Conservation (phyloP, 2,329 filamentous ascomycete genomes). For the Exutisphaerella laricina region DNA sequence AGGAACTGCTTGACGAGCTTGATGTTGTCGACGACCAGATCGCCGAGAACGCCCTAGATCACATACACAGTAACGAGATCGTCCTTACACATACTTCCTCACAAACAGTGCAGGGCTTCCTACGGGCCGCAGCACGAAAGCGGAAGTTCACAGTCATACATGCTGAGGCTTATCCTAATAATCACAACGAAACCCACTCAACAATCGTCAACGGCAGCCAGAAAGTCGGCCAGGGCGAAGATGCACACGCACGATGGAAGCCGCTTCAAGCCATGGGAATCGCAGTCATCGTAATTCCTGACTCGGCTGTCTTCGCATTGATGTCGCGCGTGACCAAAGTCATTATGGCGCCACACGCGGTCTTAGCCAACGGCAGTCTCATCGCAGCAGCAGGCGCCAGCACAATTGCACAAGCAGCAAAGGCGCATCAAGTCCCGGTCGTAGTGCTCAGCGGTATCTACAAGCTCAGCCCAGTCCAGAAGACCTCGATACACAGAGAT, state of each 20-base stretch:
- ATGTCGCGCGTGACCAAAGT: conserved; percentile 97
- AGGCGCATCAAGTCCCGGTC: conserved; percentile 74
- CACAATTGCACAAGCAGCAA: conserved; percentile 77
- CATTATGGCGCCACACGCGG: conserved; percentile 78
- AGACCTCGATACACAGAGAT: conserved; percentile 76
- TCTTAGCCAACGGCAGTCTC: conserved; percentile 82
- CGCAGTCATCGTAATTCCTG: conserved; percentile 75
- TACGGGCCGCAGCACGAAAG: conserved; percentile 80
- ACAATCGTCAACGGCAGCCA: conserved; percentile 52
- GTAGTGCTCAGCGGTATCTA: conserved; percentile 88
- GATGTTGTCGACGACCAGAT: conserved; percentile 91
- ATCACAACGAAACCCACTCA: conserved; percentile 58
- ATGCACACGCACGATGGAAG: conserved; percentile 61
- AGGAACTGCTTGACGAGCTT: conserved; percentile 93
- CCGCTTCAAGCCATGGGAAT: conserved; percentile 72
- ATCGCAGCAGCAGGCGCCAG: conserved; percentile 79
- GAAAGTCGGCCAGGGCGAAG: conserved; percentile 38
- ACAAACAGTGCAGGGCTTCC: conserved; percentile 79
- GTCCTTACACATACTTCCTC: conserved; percentile 86
- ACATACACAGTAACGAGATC: conserved; percentile 89
- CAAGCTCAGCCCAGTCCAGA: conserved; percentile 85
- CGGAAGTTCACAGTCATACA: conserved; percentile 88
- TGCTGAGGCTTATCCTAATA: conserved; percentile 66
- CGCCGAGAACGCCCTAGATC: conserved; percentile 76
- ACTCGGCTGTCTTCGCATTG: conserved; percentile 81